Evolutionary conservation across 495 filamentous ascomycete species (phyloP), one percentile per base, ranked within the genome.

Genomic region (Hypoxylon lenormandii): DNA sequence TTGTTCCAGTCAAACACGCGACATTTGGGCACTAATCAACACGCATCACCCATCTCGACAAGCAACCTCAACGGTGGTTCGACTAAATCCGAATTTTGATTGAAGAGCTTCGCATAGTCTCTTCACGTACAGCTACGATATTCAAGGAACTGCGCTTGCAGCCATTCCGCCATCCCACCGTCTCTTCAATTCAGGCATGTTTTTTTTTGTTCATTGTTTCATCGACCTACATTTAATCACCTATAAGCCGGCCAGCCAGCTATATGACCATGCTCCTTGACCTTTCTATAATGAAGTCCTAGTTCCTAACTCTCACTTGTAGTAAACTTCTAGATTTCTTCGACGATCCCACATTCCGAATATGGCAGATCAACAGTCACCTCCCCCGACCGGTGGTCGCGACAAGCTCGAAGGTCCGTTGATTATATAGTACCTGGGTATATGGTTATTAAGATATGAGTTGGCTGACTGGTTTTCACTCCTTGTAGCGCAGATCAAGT

Each of bases 401-500:
- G 74, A 76, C 38, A 74, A 70, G 26, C 74, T 76, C 49, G 72
- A 76, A 51, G 74, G 74, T 76, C 59, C 54, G 74, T 74, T 46
- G 19, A n/a, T 6, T 26, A 16, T 7, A n/a, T 36, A 10, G n/a
- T n/a, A n/a, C n/a, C n/a, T n/a, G n/a, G n/a, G n/a, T n/a, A 13
- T 33, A 26, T 19, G 47, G 2, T 50, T 19, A 19, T 21, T 28
- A 58, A 33, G 42, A 58, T 16, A 38, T 3, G 13, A 36, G 38
- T 46, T 52, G 33, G 26, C 71, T 76, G 43, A 76, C 68, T 26
- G 43, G 18, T 38, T 42, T 21, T 13, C 22, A 61, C 48, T 53
- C 43, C 36, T 45, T 55, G 56, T 75, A 98, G 95, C 91, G 57
- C 92, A 95, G 78, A 88, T 98, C 77, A 98, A 98, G 83, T 96